Conservation (phyloP, 495 filamentous ascomycete genomes). For the Aspergillus haitiensis region DNA sequence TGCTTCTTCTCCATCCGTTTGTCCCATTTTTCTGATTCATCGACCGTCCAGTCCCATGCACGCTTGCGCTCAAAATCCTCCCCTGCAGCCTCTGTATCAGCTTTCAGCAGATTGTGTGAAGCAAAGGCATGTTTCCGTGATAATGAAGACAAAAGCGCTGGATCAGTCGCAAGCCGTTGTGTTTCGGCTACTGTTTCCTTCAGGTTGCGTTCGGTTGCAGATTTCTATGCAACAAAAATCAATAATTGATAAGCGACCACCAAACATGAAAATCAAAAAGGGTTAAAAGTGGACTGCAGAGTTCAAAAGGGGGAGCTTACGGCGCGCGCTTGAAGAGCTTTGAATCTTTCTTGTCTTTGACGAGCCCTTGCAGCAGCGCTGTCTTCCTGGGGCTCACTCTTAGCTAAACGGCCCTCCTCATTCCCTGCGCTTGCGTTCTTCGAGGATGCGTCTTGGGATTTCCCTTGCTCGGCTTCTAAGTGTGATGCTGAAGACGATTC, state of each 20-base stretch:
- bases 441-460: constrained; percentile 1
- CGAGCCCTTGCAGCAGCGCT: constrained; percentile 35
- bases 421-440: constrained; percentile 2
- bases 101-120: constrained; percentile 89
- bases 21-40: constrained; percentile 94
- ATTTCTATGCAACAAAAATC: constrained; percentile 53
- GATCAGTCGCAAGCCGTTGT: constrained; percentile 75
- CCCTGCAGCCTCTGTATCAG: constrained; percentile 78
- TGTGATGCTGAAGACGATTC: not conserved
- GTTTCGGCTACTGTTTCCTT: constrained; percentile 83
- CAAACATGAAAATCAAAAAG: not conserved
- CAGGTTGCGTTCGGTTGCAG: constrained; percentile 71
- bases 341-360: constrained; percentile 58
- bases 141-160: constrained; percentile 66
- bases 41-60: constrained; percentile 97
- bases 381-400: constrained; percentile 27
- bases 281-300: not conserved
- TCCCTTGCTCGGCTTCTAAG: not conserved
- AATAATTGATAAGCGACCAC: no score
- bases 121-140: constrained; percentile 81
- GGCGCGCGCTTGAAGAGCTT: constrained; percentile 79
- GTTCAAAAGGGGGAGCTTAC: constrained; percentile 34
- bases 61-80: constrained; percentile 97
- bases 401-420: not conserved
- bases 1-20: constrained; percentile 83